Conservation (phyloP, 345 rosid genomes). For the Arabidopsis suecica region DNA sequence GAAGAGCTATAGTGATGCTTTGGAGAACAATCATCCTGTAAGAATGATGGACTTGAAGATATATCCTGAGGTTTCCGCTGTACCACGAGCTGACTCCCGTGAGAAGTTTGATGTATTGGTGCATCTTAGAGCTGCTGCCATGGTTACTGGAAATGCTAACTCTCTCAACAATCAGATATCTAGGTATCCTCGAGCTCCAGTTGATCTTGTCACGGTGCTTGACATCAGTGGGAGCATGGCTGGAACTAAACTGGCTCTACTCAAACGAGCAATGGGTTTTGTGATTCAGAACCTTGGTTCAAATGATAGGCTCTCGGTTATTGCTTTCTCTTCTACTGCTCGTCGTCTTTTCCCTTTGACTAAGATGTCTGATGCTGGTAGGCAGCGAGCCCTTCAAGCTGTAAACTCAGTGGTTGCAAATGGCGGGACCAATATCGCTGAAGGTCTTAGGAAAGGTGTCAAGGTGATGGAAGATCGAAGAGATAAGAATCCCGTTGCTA, state of each 20-base stretch:
- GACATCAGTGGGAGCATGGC: constrained; percentile 99
- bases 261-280: constrained; percentile 98
- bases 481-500: constrained; percentile 84
- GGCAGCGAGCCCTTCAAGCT: constrained; percentile 82
- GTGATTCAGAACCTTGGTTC: constrained; percentile 95
- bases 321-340: constrained; percentile 95
- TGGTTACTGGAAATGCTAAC: constrained; percentile 43
- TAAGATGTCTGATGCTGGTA: constrained; percentile 79
- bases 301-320: constrained; percentile 90
- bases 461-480: constrained; percentile 88
- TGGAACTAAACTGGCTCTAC: constrained; percentile 91
- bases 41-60: constrained; percentile 62
- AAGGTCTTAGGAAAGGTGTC: constrained; percentile 91
- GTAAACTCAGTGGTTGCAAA: constrained; percentile 89
- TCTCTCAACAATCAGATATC: constrained; percentile 51
- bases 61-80: constrained; percentile 80
- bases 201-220: constrained; percentile 92
- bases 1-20: constrained; percentile 42
- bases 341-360: constrained; percentile 86
- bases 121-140: constrained; percentile 77
- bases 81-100: constrained; percentile 51
- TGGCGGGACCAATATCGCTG: constrained; percentile 97
- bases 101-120: constrained; percentile 76
- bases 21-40: constrained; percentile 40
- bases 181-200: constrained; percentile 67